Evolutionary conservation across 2,329 filamentous ascomycete genomes (phyloP).

Genomic region (Fusarium zealandicum): DNA sequence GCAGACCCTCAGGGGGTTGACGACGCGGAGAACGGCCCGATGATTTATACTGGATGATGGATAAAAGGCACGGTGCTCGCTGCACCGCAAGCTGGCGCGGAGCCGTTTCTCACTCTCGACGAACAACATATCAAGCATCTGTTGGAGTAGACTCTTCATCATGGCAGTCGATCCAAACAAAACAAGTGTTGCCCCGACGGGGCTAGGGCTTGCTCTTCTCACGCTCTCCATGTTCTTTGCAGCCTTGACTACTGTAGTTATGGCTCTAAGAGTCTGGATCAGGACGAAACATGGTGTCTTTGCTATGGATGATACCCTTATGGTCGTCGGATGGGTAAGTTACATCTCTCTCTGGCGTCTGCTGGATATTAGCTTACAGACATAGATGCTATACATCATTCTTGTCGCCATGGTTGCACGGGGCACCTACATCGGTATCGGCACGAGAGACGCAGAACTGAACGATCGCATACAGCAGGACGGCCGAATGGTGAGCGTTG

Average conservation of each 20-base stretch:
- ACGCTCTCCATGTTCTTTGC: conserved; percentile 1
- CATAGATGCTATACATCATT: not conserved
- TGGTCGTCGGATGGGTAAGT: conserved; percentile 7
- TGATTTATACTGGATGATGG: no score
- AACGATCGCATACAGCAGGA: not conserved
- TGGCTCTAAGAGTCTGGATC: conserved; percentile 2
- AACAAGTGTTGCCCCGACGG: not conserved
- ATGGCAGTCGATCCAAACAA: conserved; percentile 8
- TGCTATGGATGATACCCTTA: conserved; percentile 10
- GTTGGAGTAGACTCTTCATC: no score
- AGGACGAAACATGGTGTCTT: not conserved
- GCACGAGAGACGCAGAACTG: not conserved
- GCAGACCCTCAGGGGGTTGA: no score
- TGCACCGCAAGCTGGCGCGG: no score
- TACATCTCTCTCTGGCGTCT: not conserved
- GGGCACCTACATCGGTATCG: not conserved
- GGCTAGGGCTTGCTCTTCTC: conserved; percentile 6
- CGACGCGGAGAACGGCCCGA: no score
- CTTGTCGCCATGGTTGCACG: not conserved
- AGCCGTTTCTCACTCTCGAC: no score
- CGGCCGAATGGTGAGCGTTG: not conserved
- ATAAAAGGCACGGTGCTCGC: no score
- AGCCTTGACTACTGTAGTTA: not conserved
- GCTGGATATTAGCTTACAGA: not conserved
- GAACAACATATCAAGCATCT: no score